These are phyloP conservation scores for Pseudogymnoascus sp. DNA, from an alignment of 2,329 filamentous ascomycete genomes.

Conservation along the genomic window DNA sequence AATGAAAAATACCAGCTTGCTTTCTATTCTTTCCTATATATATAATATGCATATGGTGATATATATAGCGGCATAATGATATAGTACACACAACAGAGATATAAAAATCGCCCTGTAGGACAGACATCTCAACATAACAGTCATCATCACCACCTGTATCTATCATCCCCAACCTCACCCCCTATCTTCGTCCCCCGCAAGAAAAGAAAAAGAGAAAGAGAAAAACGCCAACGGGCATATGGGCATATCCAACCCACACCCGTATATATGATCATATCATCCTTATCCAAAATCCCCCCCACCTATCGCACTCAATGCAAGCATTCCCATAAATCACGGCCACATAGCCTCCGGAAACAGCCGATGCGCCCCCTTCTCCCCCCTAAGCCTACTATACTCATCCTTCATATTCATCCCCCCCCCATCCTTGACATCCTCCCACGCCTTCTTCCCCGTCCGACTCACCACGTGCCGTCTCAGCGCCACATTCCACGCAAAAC, in stretches of 20 bases:
- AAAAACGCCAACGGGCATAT: neutral
- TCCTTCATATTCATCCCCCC: slow-evolving; percentile 14
- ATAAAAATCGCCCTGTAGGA: neutral
- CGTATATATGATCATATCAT: slow-evolving; percentile 27
- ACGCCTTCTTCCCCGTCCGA: slow-evolving; percentile 12
- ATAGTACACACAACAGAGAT: neutral
- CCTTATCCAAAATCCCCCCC: neutral
- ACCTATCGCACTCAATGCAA: neutral
- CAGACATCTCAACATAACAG: slow-evolving; percentile 5
- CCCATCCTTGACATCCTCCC: neutral
- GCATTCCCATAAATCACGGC: slow-evolving; percentile 19
- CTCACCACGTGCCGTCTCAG: slow-evolving; percentile 30
- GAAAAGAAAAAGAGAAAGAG: neutral
- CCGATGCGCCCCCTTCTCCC: slow-evolving; percentile 13
- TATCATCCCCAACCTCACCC: neutral
- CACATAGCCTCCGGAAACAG: slow-evolving; percentile 19
- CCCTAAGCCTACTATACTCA: slow-evolving; percentile 17
- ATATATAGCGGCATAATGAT: neutral
- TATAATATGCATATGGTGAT: neutral
- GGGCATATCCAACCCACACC: neutral
- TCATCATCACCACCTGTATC: neutral
- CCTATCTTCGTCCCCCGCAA: neutral
- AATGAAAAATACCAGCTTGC: neutral
- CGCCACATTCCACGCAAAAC: slow-evolving; percentile 40
- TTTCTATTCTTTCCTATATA: neutral